These are phyloP conservation scores for Geotrichum reessii DNA, from an alignment of 1,139 yeast genomes.

Conservation along the genomic window DNA sequence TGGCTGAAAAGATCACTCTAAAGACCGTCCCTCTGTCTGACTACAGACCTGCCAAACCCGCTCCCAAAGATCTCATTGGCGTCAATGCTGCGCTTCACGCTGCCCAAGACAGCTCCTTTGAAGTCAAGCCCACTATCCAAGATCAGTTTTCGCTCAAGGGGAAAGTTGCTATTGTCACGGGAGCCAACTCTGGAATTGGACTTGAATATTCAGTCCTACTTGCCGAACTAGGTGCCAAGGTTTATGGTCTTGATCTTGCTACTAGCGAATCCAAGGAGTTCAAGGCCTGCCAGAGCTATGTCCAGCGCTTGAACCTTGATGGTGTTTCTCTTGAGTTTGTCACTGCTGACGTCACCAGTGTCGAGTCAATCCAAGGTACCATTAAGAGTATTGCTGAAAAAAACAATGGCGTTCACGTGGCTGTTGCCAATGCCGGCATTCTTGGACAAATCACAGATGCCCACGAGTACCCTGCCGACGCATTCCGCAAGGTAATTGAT, in stretches of 20 bases:
- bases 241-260: conserved; percentile 33
- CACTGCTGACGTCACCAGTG: conserved; percentile 42
- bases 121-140: conserved; percentile 25
- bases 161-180: conserved; percentile 65
- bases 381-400: conserved; percentile 45
- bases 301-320: conserved; percentile 34
- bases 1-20: conserved; percentile 3
- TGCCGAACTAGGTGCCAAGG: conserved; percentile 41
- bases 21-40: conserved; percentile 25
- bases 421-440: conserved; percentile 65
- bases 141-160: conserved; percentile 41
- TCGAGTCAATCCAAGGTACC: conserved; percentile 41
- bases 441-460: conserved; percentile 46
- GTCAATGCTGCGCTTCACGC: conserved; percentile 31
- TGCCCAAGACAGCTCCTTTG: conserved; percentile 26
- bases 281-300: conserved; percentile 24
- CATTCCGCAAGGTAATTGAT: conserved; percentile 43
- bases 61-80: conserved; percentile 29
- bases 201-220: conserved; percentile 35
- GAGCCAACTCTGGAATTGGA: conserved; percentile 79
- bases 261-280: conserved; percentile 34
- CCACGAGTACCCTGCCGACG: conserved; percentile 40
- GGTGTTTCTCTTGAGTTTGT: conserved; percentile 38
- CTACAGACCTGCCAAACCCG: conserved; percentile 26
- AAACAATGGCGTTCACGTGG: conserved; percentile 54